Evolutionary conservation across 1,284 basidiomycete species (phyloP).

Genomic region (Anthracocystis panici-leucophaei): DNA sequence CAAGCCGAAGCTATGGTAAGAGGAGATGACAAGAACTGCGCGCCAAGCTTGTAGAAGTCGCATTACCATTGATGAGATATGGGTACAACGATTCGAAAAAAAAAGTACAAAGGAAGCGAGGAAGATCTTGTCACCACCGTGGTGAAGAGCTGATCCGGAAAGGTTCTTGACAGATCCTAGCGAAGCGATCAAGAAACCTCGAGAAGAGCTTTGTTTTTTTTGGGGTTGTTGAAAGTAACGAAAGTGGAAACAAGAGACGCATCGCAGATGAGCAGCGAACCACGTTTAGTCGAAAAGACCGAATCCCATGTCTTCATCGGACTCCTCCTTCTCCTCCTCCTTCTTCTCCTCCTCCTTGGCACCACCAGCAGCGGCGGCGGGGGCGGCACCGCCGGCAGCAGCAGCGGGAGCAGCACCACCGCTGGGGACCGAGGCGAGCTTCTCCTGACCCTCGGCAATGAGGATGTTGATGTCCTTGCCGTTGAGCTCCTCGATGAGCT

Average conservation of each 20-base stretch:
- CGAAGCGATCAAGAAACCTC: not conserved
- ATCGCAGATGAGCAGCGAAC: not conserved
- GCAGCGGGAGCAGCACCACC: constrained; percentile 68
- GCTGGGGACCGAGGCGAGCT: constrained; percentile 87
- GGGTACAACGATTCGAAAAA: too few relatives aligned
- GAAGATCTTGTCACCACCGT: not conserved
- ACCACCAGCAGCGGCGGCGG: constrained; percentile 76
- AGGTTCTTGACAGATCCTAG: not conserved
- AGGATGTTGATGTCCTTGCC: constrained; percentile 89
- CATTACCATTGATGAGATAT: too few relatives aligned
- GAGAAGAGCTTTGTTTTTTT: constrained; percentile 14
- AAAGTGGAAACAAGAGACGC: not conserved
- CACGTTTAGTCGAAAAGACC: constrained; percentile 67
- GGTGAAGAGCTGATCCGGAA: not conserved
- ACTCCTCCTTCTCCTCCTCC: constrained; percentile 70
- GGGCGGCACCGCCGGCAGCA: constrained; percentile 74
- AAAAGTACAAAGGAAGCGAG: not conserved
- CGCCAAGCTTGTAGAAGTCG: too few relatives aligned
- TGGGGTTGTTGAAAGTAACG: constrained; percentile 9
- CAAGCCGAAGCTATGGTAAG: too few relatives aligned
- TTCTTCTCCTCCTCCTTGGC: constrained; percentile 75
- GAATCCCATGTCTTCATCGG: constrained; percentile 68
- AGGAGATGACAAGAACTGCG: too few relatives aligned
- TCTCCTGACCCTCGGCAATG: constrained; percentile 90
- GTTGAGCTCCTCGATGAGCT: constrained; percentile 89